Conservation (phyloP, 306 rosid species). For the Cyclanthera cordifolia region DNA sequence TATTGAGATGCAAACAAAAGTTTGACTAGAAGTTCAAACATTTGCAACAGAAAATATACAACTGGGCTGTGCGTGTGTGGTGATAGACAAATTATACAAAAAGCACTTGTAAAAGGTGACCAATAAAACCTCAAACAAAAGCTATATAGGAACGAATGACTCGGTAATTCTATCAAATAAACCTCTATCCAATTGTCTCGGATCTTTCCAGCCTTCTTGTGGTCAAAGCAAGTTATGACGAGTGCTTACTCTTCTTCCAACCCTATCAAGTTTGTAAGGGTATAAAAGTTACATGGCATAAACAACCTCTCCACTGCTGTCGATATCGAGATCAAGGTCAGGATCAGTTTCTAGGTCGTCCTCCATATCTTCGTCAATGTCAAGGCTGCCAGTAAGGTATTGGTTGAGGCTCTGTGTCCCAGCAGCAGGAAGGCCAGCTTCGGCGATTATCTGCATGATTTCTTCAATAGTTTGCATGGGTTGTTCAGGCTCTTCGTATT, state of each 20-base stretch:
- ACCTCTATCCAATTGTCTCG: background rate
- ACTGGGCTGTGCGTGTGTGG: background rate
- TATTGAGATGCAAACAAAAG: background rate
- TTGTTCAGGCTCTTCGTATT: constrained; percentile 78
- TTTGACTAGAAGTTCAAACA: constrained; percentile 5
- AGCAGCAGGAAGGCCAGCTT: constrained; percentile 76
- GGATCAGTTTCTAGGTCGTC: constrained; percentile 76
- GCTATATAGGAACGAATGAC: background rate
- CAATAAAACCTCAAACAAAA: background rate
- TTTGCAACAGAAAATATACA: constrained; percentile 4
- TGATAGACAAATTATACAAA: background rate
- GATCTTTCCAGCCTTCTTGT: background rate
- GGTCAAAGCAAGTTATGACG: background rate
- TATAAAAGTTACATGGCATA: constrained; percentile 51
- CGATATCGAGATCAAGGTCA: constrained; percentile 50
- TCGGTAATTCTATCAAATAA: background rate
- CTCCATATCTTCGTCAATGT: constrained; percentile 86
- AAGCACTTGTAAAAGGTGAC: background rate
- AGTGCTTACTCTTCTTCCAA: background rate
- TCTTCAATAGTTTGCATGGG: constrained; percentile 73
- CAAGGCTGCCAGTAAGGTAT: constrained; percentile 71
- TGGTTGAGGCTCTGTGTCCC: constrained; percentile 53
- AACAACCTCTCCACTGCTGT: constrained; percentile 86
- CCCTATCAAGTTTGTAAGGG: background rate
- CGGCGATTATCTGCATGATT: constrained; percentile 78